These are phyloP conservation scores for Calonectria ilicicola DNA, from an alignment of 2,329 filamentous ascomycete genomes.

Conservation along the genomic window DNA sequence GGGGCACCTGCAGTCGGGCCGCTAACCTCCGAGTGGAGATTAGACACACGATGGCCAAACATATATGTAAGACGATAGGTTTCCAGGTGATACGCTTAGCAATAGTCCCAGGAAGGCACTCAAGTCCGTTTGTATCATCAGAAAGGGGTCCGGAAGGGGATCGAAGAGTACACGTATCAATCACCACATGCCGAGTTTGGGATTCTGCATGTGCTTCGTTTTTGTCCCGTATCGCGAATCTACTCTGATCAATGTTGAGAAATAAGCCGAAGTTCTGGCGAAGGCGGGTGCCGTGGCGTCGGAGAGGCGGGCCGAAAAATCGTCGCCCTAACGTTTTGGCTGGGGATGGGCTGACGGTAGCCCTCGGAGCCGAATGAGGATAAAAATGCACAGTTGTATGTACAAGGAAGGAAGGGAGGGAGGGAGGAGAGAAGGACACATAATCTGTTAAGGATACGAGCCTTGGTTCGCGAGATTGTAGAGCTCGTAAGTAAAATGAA, in stretches of 20 bases:
- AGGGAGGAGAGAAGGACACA: too few species aligned
- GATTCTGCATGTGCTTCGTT: conserved; percentile 3
- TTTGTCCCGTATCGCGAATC: background rate
- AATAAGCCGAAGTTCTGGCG: conserved; percentile 43
- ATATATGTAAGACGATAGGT: conserved; percentile 7
- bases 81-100: background rate
- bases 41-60: background rate
- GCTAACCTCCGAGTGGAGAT: conserved; percentile 14
- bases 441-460: background rate
- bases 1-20: conserved; percentile 20
- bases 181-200: background rate
- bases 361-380: conserved; percentile 21
- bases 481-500: too few species aligned
- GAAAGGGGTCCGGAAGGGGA: background rate
- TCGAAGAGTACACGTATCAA: background rate
- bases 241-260: background rate
- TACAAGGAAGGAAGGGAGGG: too few species aligned
- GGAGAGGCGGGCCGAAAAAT: conserved; percentile 52
- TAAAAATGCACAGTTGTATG: conserved; percentile 30
- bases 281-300: conserved; percentile 43
- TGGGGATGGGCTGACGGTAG: conserved; percentile 40
- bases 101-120: background rate
- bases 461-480: too few species aligned
- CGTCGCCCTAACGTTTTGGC: conserved; percentile 34
- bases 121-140: background rate